Percentiles rank a stretch among this genome's conserved stretches.
These are phyloP conservation scores for Striga hermonthica DNA, from an alignment of 305 asterid species.

Conservation along the genomic window DNA sequence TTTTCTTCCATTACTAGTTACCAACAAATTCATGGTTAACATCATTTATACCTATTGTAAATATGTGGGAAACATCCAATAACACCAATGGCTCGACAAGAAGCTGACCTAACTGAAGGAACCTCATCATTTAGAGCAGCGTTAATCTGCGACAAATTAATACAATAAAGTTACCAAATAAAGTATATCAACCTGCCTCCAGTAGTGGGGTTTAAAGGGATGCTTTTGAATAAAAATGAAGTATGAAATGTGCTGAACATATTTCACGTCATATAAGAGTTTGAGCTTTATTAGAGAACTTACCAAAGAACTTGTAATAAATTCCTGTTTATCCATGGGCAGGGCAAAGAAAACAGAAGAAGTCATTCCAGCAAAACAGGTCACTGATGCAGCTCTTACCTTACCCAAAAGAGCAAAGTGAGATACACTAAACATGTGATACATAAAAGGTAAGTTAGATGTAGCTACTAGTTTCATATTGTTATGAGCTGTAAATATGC, in stretches of 20 bases:
- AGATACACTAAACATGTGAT: conserved; percentile 14
- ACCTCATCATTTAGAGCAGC: conserved; percentile 65
- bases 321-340: conserved; percentile 64
- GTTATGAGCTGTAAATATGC: too few relatives aligned
- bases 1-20: conserved; percentile 21
- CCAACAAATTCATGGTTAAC: conserved; percentile 21
- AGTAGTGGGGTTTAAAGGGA: conserved; percentile 9
- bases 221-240: conserved; percentile 12
- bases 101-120: conserved; percentile 89
- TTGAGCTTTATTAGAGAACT: conserved; percentile 36
- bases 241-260: conserved; percentile 16
- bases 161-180: conserved; percentile 27
- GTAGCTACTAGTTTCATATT: not conserved
- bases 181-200: conserved; percentile 9
- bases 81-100: conserved; percentile 96
- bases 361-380: conserved; percentile 98
- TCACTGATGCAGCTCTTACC: conserved; percentile 94
- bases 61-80: conserved; percentile 81
- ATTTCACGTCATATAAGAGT: conserved; percentile 11
- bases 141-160: conserved; percentile 49
- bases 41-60: conserved; percentile 54
- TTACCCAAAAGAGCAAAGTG: conserved; percentile 41
- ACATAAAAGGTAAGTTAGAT: conserved; percentile 5
- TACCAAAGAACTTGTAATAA: conserved; percentile 65
- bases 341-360: conserved; percentile 72